Evolutionary conservation across 345 rosid species (phyloP).

Genomic region (Euphorbia pulcherrima): DNA sequence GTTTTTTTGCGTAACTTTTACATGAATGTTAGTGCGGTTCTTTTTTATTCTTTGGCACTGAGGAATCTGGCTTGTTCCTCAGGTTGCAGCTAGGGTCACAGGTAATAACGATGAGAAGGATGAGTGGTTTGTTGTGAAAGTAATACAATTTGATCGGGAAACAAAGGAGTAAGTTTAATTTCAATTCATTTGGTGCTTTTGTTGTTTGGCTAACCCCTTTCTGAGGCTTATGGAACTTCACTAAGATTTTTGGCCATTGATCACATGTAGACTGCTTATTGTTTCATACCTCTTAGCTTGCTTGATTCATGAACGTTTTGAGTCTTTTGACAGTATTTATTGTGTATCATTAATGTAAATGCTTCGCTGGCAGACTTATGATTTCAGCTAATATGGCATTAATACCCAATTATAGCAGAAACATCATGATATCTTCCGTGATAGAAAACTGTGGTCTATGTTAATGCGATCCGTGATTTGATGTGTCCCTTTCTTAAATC

Average conservation of each 20-base stretch:
- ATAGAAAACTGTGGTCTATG: not conserved
- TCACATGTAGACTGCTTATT: not conserved
- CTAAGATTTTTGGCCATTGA: not conserved
- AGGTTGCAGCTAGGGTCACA: slow-evolving; percentile 95
- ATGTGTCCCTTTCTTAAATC: not conserved
- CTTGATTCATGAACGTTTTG: not conserved
- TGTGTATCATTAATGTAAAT: not conserved
- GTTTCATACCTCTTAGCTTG: not conserved
- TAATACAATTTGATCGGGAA: slow-evolving; percentile 81
- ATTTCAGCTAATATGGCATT: not conserved
- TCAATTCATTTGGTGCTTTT: not conserved
- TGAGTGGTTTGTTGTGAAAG: slow-evolving; percentile 93
- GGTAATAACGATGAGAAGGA: slow-evolving; percentile 77
- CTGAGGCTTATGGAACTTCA: not conserved
- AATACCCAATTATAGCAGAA: not conserved
- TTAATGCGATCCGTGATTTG: not conserved
- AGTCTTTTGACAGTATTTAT: not conserved
- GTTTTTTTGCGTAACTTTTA: not conserved
- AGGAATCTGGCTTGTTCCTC: slow-evolving; percentile 20
- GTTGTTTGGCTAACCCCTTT: not conserved
- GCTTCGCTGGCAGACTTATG: not conserved
- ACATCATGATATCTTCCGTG: not conserved
- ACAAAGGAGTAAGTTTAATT: slow-evolving; percentile 71
- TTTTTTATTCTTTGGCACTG: slow-evolving; percentile 10
- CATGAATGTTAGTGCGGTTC: not conserved